These are phyloP conservation scores for Neophaeococcomyces aloes DNA, from an alignment of 2,329 filamentous ascomycete genomes.

Conservation along the genomic window DNA sequence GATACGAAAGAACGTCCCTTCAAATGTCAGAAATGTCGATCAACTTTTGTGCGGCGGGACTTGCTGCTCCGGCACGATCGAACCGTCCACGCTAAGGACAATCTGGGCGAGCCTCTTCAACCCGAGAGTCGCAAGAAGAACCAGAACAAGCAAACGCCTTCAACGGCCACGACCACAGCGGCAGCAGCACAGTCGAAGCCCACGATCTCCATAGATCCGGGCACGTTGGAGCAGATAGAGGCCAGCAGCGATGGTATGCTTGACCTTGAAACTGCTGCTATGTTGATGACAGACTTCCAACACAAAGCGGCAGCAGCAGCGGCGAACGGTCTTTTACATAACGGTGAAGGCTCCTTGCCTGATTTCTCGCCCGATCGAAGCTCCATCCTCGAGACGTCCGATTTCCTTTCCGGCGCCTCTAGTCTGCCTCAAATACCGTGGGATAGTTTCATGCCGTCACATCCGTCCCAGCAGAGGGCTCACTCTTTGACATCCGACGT, in stretches of 20 bases:
- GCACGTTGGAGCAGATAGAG: slow-evolving; percentile 85
- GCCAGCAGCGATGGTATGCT: slow-evolving; percentile 82
- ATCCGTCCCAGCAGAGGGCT: slow-evolving; percentile 60
- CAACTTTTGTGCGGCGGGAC: slow-evolving; percentile 96
- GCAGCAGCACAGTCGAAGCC: slow-evolving; percentile 54
- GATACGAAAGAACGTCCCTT: slow-evolving; percentile 92
- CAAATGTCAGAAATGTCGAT: slow-evolving; percentile 96
- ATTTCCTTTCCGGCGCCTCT: slow-evolving; percentile 68
- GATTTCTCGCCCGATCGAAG: slow-evolving; percentile 62
- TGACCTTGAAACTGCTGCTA: slow-evolving; percentile 92
- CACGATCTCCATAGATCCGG: slow-evolving; percentile 69
- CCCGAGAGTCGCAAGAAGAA: slow-evolving; percentile 25
- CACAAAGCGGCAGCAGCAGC: slow-evolving; percentile 78
- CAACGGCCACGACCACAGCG: slow-evolving; percentile 15
- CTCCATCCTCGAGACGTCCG: slow-evolving; percentile 64
- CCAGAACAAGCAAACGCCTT: slow-evolving; percentile 54
- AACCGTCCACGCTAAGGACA: slow-evolving; percentile 97
- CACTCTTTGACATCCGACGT: slow-evolving; percentile 60
- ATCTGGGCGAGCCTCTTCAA: slow-evolving; percentile 77
- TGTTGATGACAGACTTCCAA: slow-evolving; percentile 96
- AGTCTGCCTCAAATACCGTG: slow-evolving; percentile 80
- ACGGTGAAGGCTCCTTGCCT: slow-evolving; percentile 42
- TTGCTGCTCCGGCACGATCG: slow-evolving; percentile 92
- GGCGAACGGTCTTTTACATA: slow-evolving; percentile 39
- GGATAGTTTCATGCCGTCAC: slow-evolving; percentile 73